Evolutionary conservation across 345 rosid species (phyloP).

Genomic region (Camelina laxa): DNA sequence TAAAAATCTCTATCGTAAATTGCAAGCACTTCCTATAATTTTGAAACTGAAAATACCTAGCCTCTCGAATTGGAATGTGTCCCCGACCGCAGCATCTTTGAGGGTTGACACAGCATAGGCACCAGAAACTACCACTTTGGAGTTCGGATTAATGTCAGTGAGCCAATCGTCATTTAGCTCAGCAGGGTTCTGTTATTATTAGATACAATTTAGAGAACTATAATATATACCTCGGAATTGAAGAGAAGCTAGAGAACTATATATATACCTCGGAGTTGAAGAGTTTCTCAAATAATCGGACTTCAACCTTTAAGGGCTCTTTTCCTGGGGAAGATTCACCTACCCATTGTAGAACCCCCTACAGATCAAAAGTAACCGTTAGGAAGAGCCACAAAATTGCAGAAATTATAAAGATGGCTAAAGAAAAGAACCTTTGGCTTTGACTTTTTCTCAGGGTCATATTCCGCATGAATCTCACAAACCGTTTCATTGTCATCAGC

Average conservation of each 20-base stretch:
- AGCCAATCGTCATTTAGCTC: slow-evolving; percentile 82
- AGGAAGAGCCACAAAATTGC: slow-evolving; percentile 15
- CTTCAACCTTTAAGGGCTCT: slow-evolving; percentile 79
- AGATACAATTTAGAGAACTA: background rate
- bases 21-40: background rate
- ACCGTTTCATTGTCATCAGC: slow-evolving; percentile 80
- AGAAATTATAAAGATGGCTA: slow-evolving; percentile 9
- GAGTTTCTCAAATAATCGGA: slow-evolving; percentile 88
- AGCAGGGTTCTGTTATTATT: slow-evolving; percentile 70
- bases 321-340: slow-evolving; percentile 69
- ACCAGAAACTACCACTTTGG: slow-evolving; percentile 63
- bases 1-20: background rate
- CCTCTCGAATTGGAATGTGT: slow-evolving; percentile 87
- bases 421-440: slow-evolving; percentile 76
- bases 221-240: slow-evolving; percentile 68
- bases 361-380: slow-evolving; percentile 1
- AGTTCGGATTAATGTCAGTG: slow-evolving; percentile 68
- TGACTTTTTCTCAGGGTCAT: slow-evolving; percentile 80
- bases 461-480: slow-evolving; percentile 76
- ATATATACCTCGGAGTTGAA: slow-evolving; percentile 76
- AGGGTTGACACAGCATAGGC: slow-evolving; percentile 73
- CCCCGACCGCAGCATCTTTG: slow-evolving; percentile 62
- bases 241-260: slow-evolving; percentile 47
- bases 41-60: slow-evolving; percentile 59
- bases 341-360: slow-evolving; percentile 99